Base-by-base conservation (phyloP, 1,284 basidiomycete species). In the Ceratobasidium sp. region DNA sequence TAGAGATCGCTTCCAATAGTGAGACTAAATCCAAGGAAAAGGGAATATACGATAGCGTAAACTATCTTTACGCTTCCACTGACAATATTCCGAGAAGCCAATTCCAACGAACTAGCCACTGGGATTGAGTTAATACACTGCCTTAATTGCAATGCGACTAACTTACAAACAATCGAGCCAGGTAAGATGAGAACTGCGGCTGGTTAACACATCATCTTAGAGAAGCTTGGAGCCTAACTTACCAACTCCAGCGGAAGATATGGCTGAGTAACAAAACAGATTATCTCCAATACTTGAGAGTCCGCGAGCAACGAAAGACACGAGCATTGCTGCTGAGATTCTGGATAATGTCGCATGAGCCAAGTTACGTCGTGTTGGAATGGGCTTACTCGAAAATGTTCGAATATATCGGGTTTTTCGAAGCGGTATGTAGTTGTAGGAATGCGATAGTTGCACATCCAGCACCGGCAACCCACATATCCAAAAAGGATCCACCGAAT, bases 51-150 rank as follows among this genome's bases (percentile, higher is more conserved):
- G 74, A 95, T 85, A 23, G 93, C 92, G 76, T 93, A 95, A 21
- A 94, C 92, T 91, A 95, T 93, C 79, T 93, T 92, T 72, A 95
- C 92, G 73, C 91, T 93, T 26, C 93, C 93, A 61, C 90, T 91
- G 1, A 95, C 87, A 55, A 94, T 92, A 77, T 94, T 94, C 80
- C 93, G 94, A 0, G 92, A 94, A 1, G 93, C 93, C 61, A 96
- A 82, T 79, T 96, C 93, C 72, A 95, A 84, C 21, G 93, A 93
- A 74, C 92, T 93, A 77, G 89, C 92, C 76, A 94, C 93, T 93
- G 76, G 61, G 67, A 76, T 76, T 60, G 59, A 65, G 2, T 58
- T 76, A 64, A 28, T 18, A 16, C 21, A n/a, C 21, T 52, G 43
- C n/a, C 28, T 45, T 45, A 8, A 34, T 36, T 14, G 23, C 5